Evolutionary conservation across 2,329 filamentous ascomycete species (phyloP).

Genomic region (Ceratocystis cubensis): DNA sequence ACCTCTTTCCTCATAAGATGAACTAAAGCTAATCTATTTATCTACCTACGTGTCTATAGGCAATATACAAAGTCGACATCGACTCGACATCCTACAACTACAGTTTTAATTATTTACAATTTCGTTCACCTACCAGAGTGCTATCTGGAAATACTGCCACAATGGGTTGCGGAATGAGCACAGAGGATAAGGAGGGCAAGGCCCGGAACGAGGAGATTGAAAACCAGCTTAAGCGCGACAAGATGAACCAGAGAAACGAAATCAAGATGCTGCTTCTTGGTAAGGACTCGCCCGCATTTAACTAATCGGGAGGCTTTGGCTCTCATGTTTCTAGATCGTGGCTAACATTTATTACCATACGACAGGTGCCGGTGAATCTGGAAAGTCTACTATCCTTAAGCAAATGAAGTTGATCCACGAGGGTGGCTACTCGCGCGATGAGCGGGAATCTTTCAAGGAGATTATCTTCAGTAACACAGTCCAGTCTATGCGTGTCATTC

Average conservation of each 20-base stretch:
- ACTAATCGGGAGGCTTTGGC: not conserved
- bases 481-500: constrained; percentile 56
- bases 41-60: not conserved
- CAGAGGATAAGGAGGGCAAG: constrained; percentile 99
- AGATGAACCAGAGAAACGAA: constrained; percentile 97
- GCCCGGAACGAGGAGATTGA: constrained; percentile 99
- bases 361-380: constrained; percentile 78
- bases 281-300: constrained; percentile 31
- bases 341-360: not conserved
- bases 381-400: constrained; percentile 94
- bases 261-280: constrained; percentile 99
- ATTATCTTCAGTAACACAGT: constrained; percentile 61
- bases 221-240: constrained; percentile 96
- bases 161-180: constrained; percentile 99
- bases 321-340: not conserved
- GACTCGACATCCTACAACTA: not conserved
- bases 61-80: not conserved
- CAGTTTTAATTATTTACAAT: not conserved
- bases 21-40: not conserved
- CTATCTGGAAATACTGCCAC: constrained; percentile 33
- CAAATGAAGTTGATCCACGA: constrained; percentile 99
- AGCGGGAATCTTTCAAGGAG: constrained; percentile 57
- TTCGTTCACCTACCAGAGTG: not conserved
- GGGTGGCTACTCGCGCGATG: constrained; percentile 92
- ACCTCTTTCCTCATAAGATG: not conserved